Base-by-base conservation (phyloP, 805 yeast genomes). In the Hanseniaspora jakobsenii region DNA sequence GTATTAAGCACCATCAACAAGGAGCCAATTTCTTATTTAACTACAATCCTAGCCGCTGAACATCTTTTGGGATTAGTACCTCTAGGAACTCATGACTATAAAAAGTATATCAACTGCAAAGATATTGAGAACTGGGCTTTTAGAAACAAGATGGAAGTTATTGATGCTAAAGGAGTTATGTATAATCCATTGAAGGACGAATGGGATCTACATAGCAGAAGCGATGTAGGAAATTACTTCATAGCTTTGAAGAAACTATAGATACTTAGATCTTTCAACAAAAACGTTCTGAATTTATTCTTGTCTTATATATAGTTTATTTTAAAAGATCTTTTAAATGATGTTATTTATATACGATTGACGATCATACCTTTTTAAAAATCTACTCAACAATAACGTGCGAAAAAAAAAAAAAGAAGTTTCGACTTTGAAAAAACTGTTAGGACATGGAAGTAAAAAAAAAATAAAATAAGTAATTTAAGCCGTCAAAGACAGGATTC, bases 1-100 rank as follows among this genome's bases (percentile, higher is more conserved):
- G 85, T 91, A 55, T 56, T 87, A 43, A 85, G 95, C 30, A 91
- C 99, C 0, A 91, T 91, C 47, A 91, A 91, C 62, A 72, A 96
- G 51, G 95, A 91, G 50, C 67, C 75, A 27, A 62, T 85, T 14
- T 77, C 95, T 22, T 89, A 93, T 82, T 75, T 89, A 55, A 85
- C 97, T 13, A 91, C 98, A 0, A 91, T 91, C 23, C 74, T 83
- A 49, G 72, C 84, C 71, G 99, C 85, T 4, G 98, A 91, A 58
- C 70, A 82, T 47, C 60, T 91, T 3, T 61, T 91, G 45, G 60
- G 69, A 24, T 76, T 91, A 35, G 98, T 91, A 2, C 99, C 99
- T 1, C 63, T 67, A 12, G 98, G 97, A 1, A 91, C 98, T 1
- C 99, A 91, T 60, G 78, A 86, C 2, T 74, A 79, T 60, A 72